Evolutionary conservation across 1,284 basidiomycete species (phyloP), one percentile per base, ranked within the genome.

Genomic region (Cystobasidium pallidum): DNA sequence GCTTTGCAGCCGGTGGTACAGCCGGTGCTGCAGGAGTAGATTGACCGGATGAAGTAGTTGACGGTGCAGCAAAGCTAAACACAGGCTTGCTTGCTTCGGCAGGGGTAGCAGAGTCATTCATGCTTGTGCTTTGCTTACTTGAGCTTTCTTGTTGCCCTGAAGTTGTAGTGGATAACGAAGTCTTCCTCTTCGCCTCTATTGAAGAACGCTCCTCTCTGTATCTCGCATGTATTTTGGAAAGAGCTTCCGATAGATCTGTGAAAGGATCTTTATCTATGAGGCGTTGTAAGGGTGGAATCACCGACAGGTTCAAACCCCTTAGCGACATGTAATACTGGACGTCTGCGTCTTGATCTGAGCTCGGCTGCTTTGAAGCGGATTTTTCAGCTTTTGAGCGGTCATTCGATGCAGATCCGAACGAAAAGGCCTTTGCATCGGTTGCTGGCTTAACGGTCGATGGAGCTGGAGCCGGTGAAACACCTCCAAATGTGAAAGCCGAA

Each of bases 251-350:
- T 2, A 92, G 81, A 77, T 94, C 88, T n/a, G 83, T 79, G 80
- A 93, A 93, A 0, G 90, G 88, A 80, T 94, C 91, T 10, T 84
- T 82, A 34, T 90, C 87, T 24, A 92, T 81, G 3, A 86, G 85
- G 64, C 86, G 84, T 15, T 86, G 84, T 57, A 92, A 81, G 36
- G 87, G 85, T 3, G 86, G 82, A 36, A 90, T 78, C 76, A 93
- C 84, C 0, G 90, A 89, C 24, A 86, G 81, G 78, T 94, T 94
- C 55, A 94, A 84, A 13, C 91, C 91, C 21, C 92, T 88, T 21
- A 94, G 83, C 7, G 87, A 86, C 45, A 84, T 87, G 81, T 87
- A 91, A 80, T 91, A 94, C 51, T 84, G 82, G 3, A 82, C 81
- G 34, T 82, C 79, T 26, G 72, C 55, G 36, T 61, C 64, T 45